A percentile compares a stretch with the other conserved stretches of the same genome.
Evolutionary conservation across 2,329 filamentous ascomycete genomes (phyloP).

Genomic region (Pseudocercospora musae): DNA sequence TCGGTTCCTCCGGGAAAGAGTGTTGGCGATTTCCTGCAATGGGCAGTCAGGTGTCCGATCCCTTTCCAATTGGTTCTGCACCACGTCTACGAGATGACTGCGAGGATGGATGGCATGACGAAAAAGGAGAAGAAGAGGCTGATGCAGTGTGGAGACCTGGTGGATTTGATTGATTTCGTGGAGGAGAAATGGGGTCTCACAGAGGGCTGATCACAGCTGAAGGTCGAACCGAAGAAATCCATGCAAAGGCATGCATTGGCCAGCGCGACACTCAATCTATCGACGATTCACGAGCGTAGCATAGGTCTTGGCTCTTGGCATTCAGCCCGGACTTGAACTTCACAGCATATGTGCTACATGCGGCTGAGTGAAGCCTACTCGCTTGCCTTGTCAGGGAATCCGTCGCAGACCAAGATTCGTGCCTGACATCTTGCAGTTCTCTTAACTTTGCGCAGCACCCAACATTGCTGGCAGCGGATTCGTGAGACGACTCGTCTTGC

Average conservation of each 20-base stretch:
- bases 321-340: neutral
- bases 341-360: neutral
- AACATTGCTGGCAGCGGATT: neutral
- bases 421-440: neutral
- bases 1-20: conserved; percentile 60
- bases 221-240: neutral
- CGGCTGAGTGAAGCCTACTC: neutral
- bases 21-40: conserved; percentile 61
- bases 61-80: conserved; percentile 63
- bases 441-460: neutral
- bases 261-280: neutral
- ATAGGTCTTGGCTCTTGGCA: neutral
- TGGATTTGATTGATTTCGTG: conserved; percentile 36
- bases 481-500: neutral
- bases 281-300: neutral
- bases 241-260: neutral
- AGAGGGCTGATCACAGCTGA: neutral
- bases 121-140: conserved; percentile 31
- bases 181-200: conserved; percentile 27
- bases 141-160: conserved; percentile 32
- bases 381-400: neutral
- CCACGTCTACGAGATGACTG: conserved; percentile 66
- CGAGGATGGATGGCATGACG: conserved; percentile 55
- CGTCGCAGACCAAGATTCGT: neutral
- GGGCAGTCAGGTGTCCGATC: conserved; percentile 55